Conservation (phyloP, 2,329 filamentous ascomycete species). For the Metarhizium robertsii region DNA sequence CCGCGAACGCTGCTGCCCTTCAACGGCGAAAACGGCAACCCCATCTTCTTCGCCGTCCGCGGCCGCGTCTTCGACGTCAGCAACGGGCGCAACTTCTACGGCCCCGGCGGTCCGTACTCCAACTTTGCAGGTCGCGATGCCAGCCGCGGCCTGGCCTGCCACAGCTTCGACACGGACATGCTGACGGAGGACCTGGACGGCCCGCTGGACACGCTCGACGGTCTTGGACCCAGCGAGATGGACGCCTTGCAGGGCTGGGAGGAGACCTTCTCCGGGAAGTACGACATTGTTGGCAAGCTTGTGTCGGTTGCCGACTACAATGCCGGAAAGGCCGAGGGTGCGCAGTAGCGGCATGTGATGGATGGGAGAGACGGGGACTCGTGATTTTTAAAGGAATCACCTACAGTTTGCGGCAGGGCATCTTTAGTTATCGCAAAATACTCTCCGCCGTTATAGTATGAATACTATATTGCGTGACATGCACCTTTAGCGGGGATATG, state of each 20-base stretch:
- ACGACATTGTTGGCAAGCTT: conserved; percentile 83
- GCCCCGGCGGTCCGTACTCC: conserved; percentile 85
- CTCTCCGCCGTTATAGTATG: background rate
- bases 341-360: background rate
- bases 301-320: conserved; percentile 43
- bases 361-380: background rate
- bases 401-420: background rate
- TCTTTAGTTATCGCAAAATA: background rate
- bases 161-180: conserved; percentile 93
- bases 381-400: background rate
- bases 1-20: conserved; percentile 74
- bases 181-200: conserved; percentile 82
- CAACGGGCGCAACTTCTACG: conserved; percentile 85
- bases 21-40: conserved; percentile 64
- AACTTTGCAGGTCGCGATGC: conserved; percentile 96
- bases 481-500: background rate
- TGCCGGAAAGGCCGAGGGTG: conserved; percentile 6
- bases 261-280: conserved; percentile 87
- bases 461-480: background rate
- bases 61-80: conserved; percentile 88
- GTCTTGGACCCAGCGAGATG: conserved; percentile 63
- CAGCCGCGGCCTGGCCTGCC: conserved; percentile 74
- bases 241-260: conserved; percentile 88
- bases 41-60: conserved; percentile 85
- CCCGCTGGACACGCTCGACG: conserved; percentile 67